Conservation (phyloP, 768 basidiomycete genomes). For the Lyophyllum atratum region DNA sequence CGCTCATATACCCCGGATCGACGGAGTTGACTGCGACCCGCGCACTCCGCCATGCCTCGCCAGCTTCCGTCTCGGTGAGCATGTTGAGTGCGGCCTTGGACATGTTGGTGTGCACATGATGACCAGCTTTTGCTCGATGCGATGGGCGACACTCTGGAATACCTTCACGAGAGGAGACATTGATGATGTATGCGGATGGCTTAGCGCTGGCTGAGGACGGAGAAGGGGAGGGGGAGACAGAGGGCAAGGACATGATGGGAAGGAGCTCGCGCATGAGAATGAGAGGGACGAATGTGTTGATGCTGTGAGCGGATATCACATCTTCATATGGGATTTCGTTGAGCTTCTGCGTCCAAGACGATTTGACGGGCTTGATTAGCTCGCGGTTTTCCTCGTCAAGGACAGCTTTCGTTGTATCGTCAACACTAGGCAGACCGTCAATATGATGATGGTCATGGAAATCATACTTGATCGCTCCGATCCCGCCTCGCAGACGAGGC, state of each 20-base stretch:
- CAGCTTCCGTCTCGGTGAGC: constrained; percentile 37
- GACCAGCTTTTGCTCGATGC: constrained; percentile 24
- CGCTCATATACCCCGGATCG: constrained; percentile 39
- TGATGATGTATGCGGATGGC: constrained; percentile 30
- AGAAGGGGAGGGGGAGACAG: background rate
- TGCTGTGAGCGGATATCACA: constrained; percentile 35
- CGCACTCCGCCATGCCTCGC: constrained; percentile 26
- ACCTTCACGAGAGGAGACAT: constrained; percentile 38
- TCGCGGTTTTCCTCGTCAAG: background rate
- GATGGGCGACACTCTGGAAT: constrained; percentile 29
- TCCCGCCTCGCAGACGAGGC: constrained; percentile 21
- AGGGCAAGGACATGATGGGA: constrained; percentile 22
- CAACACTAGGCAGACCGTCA: background rate
- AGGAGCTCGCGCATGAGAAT: constrained; percentile 36
- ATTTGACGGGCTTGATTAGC: constrained; percentile 17
- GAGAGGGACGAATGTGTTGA: constrained; percentile 39
- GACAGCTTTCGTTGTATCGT: background rate
- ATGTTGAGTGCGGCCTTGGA: constrained; percentile 40
- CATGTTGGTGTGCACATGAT: constrained; percentile 40
- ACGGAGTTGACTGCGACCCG: constrained; percentile 34
- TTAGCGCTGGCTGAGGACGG: background rate
- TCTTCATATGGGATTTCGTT: constrained; percentile 37
- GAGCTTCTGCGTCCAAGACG: constrained; percentile 35
- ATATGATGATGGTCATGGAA: background rate
- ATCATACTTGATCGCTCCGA: constrained; percentile 4